Evolutionary conservation across 1,139 yeast genomes (phyloP).

Genomic region (Dujonia santamariae): DNA sequence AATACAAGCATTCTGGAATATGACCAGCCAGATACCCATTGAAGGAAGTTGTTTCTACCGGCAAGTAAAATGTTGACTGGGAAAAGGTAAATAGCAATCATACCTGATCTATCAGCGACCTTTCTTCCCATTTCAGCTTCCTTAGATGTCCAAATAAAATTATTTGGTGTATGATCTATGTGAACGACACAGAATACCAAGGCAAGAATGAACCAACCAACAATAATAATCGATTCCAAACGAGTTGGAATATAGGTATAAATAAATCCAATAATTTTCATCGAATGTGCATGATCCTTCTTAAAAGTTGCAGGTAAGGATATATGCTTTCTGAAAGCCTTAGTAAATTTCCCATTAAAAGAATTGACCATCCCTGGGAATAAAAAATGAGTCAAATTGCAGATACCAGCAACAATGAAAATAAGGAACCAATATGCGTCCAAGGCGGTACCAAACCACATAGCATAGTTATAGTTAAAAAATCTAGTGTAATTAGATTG

Average conservation of each 20-base stretch:
- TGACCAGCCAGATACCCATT: slow-evolving; percentile 24
- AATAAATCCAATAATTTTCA: slow-evolving; percentile 16
- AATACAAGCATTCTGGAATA: slow-evolving; percentile 17
- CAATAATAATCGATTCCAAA: slow-evolving; percentile 22
- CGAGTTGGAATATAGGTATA: slow-evolving; percentile 28
- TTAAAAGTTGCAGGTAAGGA: slow-evolving; percentile 29
- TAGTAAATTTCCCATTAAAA: slow-evolving; percentile 22
- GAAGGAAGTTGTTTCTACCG: slow-evolving; percentile 24
- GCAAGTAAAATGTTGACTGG: slow-evolving; percentile 23
- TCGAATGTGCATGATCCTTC: slow-evolving; percentile 22
- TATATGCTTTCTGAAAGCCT: slow-evolving; percentile 25
- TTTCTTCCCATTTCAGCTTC: slow-evolving; percentile 12
- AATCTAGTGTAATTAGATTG: slow-evolving; percentile 23
- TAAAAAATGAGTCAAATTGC: slow-evolving; percentile 38
- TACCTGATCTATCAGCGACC: slow-evolving; percentile 24
- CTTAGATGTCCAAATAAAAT: slow-evolving; percentile 17
- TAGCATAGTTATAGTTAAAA: slow-evolving; percentile 34
- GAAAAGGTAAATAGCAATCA: slow-evolving; percentile 16
- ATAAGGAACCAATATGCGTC: slow-evolving; percentile 50
- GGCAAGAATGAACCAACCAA: slow-evolving; percentile 11
- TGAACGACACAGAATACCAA: slow-evolving; percentile 12
- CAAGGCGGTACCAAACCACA: slow-evolving; percentile 46
- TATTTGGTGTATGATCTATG: slow-evolving; percentile 11
- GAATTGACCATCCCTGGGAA: slow-evolving; percentile 23
- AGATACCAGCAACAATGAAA: slow-evolving; percentile 34